Percentiles rank a stretch among this genome's conserved stretches.
Conservation (phyloP, 176 grass and related monocot species). For the Carex cristatella region DNA sequence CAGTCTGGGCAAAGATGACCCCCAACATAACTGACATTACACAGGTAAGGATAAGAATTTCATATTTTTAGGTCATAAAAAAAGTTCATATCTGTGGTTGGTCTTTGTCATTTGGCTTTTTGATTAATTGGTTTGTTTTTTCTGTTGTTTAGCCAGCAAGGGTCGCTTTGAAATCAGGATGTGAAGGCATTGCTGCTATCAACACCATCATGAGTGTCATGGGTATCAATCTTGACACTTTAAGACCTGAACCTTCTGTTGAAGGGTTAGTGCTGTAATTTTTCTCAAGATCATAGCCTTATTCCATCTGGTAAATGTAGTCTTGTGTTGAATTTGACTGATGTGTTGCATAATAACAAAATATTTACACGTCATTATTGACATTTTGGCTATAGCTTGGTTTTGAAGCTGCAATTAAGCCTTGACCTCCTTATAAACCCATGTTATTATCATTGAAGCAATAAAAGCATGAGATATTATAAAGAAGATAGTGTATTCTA, state of each 20-base stretch:
- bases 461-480: not conserved
- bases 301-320: not conserved
- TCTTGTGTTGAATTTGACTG: not conserved
- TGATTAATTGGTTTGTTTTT: not conserved
- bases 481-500: not conserved
- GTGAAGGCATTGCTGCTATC: constrained; percentile 87
- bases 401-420: not conserved
- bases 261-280: constrained; percentile 60
- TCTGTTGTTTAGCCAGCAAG: constrained; percentile 66
- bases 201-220: constrained; percentile 99
- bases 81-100: not conserved
- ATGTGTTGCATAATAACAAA: not conserved
- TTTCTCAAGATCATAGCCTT: not conserved
- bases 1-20: constrained; percentile 99
- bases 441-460: not conserved
- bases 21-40: constrained; percentile 98
- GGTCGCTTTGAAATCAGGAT: constrained; percentile 75
- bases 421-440: not conserved
- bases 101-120: not conserved
- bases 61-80: not conserved
- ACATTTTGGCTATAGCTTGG: not conserved
- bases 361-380: not conserved
- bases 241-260: constrained; percentile 84
- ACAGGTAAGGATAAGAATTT: constrained; percentile 38
- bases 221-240: constrained; percentile 87